Evolutionary conservation across 345 rosid genomes (phyloP), one percentile per base, ranked within the genome.

Genomic region (Kernera saxatilis): DNA sequence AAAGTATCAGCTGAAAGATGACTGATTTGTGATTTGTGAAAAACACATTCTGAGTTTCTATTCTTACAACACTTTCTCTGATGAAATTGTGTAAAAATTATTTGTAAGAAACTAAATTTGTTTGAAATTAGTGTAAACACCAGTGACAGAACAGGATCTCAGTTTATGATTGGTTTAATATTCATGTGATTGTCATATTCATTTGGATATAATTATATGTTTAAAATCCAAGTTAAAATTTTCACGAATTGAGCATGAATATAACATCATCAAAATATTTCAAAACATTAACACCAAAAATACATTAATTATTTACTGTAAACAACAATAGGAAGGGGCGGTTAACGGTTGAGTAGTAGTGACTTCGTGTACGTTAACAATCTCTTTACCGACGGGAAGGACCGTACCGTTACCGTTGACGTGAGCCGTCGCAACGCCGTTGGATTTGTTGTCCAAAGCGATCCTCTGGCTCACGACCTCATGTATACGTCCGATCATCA

Each of bases 401-500:
- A 50, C 22, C 10, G 63, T 55, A 17, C 22, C 59, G 56, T 64
- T 65, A 10, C 70, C 57, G 30, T 68, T 75, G 14, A 3, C 39
- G 0, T 59, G 55, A 57, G 37, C 19, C 2, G 10, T 22, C 2
- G 17, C 64, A 1, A 61, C 52, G 19, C 82, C 87, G 14, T 78
- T 86, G 22, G 57, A 48, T 77, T 86, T 87, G 2, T 79, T 77
- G 48, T 87, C 86, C 36, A 81, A 77, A 35, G 58, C 61, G 19
- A 57, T 72, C 51, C 77, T 91, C 43, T 87, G 95, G 13, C 69
- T 81, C 0, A 82, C 82, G 18, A 77, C 80, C 30, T 81, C 78
- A 44, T 88, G 87, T 64, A 92, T 92, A 48, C 81, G 80, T 12
- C 73, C 59, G 69, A 90, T 88, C 93, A 92, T 87, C 51, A 78